These are phyloP conservation scores for Tetrapyrgos nigripes DNA, from an alignment of 1,284 basidiomycete genomes.

Conservation along the genomic window DNA sequence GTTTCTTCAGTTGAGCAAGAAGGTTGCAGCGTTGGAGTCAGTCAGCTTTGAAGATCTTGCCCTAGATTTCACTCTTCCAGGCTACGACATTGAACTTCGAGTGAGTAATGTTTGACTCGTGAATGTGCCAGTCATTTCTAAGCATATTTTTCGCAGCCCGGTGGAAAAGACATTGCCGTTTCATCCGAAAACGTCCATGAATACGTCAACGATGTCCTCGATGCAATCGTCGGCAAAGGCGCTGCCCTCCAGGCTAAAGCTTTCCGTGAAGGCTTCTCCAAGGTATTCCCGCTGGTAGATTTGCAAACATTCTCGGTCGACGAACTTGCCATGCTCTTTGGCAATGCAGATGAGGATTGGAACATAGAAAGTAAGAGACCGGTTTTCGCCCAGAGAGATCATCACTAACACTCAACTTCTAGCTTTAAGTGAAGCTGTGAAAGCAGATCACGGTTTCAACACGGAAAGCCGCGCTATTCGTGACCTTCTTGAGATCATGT, in stretches of 20 bases:
- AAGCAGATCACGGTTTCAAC: conserved; percentile 98
- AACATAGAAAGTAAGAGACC: conserved; percentile 77
- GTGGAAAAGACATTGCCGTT: conserved; percentile 82
- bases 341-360: conserved; percentile 97
- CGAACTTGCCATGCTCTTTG: conserved; percentile 93
- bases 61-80: conserved; percentile 96
- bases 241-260: conserved; percentile 79
- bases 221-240: conserved; percentile 83
- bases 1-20: conserved; percentile 52
- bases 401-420: conserved; percentile 20
- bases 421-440: conserved; percentile 91
- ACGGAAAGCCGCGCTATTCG: conserved; percentile 91
- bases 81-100: conserved; percentile 90
- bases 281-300: conserved; percentile 93
- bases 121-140: neutral
- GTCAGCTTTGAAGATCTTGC: conserved; percentile 87
- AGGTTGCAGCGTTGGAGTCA: conserved; percentile 61
- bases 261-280: conserved; percentile 90
- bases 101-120: conserved; percentile 47
- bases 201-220: conserved; percentile 84
- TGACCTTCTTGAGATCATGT: conserved; percentile 88
- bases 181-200: conserved; percentile 88
- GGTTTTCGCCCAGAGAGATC: conserved; percentile 4
- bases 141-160: conserved; percentile 52
- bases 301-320: conserved; percentile 93